Conservation (phyloP, 2,329 filamentous ascomycete genomes). For the Knufia fluminis region DNA sequence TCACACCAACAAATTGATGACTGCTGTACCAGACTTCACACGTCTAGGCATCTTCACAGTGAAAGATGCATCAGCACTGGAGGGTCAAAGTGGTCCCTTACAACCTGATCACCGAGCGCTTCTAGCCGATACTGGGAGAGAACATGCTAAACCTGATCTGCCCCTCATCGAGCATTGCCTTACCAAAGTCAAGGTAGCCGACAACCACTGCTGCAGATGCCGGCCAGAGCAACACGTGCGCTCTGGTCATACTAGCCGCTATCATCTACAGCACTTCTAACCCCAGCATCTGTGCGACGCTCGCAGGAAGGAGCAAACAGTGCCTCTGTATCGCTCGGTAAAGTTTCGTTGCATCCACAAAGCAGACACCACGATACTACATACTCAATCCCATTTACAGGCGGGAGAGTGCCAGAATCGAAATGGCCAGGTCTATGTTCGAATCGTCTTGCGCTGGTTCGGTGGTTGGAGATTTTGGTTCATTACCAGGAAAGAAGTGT, state of each 20-base stretch:
- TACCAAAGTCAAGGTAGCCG: conserved; percentile 13
- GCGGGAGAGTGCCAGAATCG: no score
- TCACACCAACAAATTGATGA: no score
- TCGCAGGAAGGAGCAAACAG: neutral
- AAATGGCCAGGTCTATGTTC: no score
- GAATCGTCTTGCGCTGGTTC: neutral
- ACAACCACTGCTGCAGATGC: conserved; percentile 15
- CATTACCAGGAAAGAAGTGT: conserved; percentile 5
- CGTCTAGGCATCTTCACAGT: no score
- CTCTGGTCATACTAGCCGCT: conserved; percentile 14
- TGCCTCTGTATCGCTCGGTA: neutral
- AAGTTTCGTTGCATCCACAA: no score
- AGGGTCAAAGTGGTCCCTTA: conserved; percentile 17
- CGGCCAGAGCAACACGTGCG: conserved; percentile 17
- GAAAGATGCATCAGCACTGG: conserved; percentile 13
- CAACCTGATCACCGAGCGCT: conserved; percentile 22
- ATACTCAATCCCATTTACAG: no score
- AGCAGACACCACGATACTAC: no score
- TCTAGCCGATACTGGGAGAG: conserved; percentile 4
- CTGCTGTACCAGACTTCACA: no score
- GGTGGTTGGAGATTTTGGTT: no score
- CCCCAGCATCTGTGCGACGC: conserved; percentile 17
- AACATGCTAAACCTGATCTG: conserved; percentile 10
- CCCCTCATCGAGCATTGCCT: conserved; percentile 15
- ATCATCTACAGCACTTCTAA: conserved; percentile 16